Evolutionary conservation across 2,329 filamentous ascomycete species (phyloP).

Genomic region (Aspergillus sp.): DNA sequence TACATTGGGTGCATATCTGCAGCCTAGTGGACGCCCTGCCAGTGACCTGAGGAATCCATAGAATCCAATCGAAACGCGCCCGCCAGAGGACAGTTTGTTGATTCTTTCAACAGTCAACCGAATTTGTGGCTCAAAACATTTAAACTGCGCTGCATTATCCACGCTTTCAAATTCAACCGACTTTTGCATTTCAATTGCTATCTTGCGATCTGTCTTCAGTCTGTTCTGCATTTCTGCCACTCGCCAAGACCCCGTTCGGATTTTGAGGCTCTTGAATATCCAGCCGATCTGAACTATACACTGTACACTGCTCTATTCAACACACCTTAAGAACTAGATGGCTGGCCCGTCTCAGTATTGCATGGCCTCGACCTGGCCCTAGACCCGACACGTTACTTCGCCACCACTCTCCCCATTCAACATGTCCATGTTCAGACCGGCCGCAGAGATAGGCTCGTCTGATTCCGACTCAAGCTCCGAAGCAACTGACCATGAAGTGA

Average conservation of each 20-base stretch:
- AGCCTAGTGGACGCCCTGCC: conserved; percentile 25
- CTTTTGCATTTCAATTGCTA: not conserved
- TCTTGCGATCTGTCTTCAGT: not conserved
- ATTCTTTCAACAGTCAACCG: not conserved
- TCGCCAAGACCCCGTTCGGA: not conserved
- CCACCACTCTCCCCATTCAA: conserved; percentile 7
- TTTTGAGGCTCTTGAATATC: not conserved
- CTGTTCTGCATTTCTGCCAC: not conserved
- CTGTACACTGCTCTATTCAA: not conserved
- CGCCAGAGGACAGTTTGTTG: not conserved
- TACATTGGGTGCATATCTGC: conserved; percentile 2
- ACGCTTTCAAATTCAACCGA: too few relatives aligned
- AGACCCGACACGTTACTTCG: not conserved
- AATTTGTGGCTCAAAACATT: not conserved
- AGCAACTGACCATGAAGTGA: conserved; percentile 19
- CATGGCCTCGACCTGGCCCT: not conserved
- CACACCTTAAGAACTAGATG: not conserved
- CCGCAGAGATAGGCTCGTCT: conserved; percentile 39
- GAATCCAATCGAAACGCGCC: conserved; percentile 33
- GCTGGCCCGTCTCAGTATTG: conserved; percentile 4
- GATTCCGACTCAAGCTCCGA: conserved; percentile 33
- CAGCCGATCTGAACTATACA: not conserved
- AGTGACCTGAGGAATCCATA: conserved; percentile 23
- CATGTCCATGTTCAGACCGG: conserved; percentile 44
- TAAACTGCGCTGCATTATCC: not conserved